phyloP scores from a whole-genome alignment of 108 stramenopile genomes.

The Aureococcus anophagefferens region DNA sequence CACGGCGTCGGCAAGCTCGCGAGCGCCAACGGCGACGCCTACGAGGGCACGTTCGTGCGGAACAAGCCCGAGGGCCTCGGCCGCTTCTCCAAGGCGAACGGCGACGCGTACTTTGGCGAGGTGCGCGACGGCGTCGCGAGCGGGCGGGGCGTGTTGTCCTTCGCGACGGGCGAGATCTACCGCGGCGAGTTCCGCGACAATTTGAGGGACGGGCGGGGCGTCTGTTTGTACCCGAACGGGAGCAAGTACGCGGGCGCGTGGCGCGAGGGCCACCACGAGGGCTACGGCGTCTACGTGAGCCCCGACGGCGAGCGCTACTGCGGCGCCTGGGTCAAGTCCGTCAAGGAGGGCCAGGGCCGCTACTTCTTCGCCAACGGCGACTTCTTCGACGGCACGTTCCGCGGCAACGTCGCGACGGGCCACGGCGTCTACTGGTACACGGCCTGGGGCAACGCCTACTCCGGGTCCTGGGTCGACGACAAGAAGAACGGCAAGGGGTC shows the following conservation, averaged over 20 bases:
- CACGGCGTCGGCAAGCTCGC: slow-evolving; percentile 14
- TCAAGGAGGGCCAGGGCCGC: slow-evolving; percentile 21
- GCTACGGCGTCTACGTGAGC: slow-evolving; percentile 17
- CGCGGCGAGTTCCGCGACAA: slow-evolving; percentile 9
- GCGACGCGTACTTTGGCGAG: slow-evolving; percentile 19
- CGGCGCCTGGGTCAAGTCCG: slow-evolving; percentile 14
- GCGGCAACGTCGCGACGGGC: neutral
- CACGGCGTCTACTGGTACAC: neutral
- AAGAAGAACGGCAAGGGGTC: neutral
- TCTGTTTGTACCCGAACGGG: slow-evolving; percentile 8
- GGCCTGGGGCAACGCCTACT: slow-evolving; percentile 9
- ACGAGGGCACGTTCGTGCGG: slow-evolving; percentile 16
- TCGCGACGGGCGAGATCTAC: slow-evolving; percentile 11
- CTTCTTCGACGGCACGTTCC: slow-evolving; percentile 16
- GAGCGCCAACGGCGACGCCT: slow-evolving; percentile 18
- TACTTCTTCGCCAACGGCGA: slow-evolving; percentile 25
- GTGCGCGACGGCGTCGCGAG: neutral
- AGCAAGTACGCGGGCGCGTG: slow-evolving; percentile 17
- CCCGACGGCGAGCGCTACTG: slow-evolving; percentile 10
- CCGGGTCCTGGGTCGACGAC: slow-evolving; percentile 6
- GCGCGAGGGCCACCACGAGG: slow-evolving; percentile 21
- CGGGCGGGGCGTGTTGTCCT: neutral
- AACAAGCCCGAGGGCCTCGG: slow-evolving; percentile 21
- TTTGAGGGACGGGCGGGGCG: slow-evolving; percentile 15
- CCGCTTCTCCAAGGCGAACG: slow-evolving; percentile 11